Base-by-base conservation (phyloP, 208 protist species). In the Tritrichomonas musculus region DNA sequence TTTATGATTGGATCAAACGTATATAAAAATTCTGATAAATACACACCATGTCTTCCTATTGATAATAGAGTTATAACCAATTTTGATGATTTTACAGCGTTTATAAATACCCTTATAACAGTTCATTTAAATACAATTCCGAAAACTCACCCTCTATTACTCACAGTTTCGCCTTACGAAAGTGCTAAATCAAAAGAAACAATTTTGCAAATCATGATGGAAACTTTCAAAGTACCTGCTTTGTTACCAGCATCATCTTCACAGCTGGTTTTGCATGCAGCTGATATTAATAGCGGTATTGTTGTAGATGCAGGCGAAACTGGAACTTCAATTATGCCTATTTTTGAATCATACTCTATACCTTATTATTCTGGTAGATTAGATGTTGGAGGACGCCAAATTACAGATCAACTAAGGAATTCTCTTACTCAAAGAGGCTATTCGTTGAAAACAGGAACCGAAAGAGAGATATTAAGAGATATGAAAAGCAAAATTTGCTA, bases 251-350 rank as follows among this genome's bases (percentile, higher is more conserved):
- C 96, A 44, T 97, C 98, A 77, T 97, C 98, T 95, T 97, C 97
- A 49, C 17, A 25, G 0, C 96, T 99, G 22, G 98, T 98, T 0
- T 96, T 99, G 41, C 97, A 97, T 94, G 96, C 96, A 17, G 96
- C 96, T 47, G 97, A 96, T 66, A 96, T 96, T 94, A 97, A 95
- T 65, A 97, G 96, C 39, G 97, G 96, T 93, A 95, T 97, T 72
- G 96, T 98, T 73, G 69, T 99, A 20, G 98, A 99, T 92, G 96
- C 98, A 93, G 98, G 98, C 44, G 96, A 99, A 95, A 97, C 97
- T 93, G 97, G 98, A 36, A 97, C 97, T 93, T 97, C 99, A 95
- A 97, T 98, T 36, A 97, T 98, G 49, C 98, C 98, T 92, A 97
- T 99, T 93, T 99, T 98, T 95, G 49, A 99, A 92, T 92, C 77